phyloP scores from a whole-genome alignment of 129 eudicot genomes.

The Lactuca saligna region DNA sequence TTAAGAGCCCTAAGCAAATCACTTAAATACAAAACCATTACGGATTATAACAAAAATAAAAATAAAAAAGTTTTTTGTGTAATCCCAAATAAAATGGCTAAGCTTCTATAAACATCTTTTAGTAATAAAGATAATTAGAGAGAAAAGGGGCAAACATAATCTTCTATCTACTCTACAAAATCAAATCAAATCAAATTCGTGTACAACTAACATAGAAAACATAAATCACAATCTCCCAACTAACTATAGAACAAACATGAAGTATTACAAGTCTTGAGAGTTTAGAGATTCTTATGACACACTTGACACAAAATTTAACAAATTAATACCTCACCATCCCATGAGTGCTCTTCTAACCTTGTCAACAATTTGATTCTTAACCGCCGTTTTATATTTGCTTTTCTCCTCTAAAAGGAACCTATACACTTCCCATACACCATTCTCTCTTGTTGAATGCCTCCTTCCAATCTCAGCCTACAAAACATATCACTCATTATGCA shows the following conservation, averaged over 20 bases:
- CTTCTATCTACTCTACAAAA: neutral
- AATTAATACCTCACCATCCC: conserved; percentile 54
- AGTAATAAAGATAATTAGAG: no score
- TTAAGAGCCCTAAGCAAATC: no score
- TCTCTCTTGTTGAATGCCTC: conserved; percentile 48
- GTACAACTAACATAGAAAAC: neutral
- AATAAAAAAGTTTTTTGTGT: no score
- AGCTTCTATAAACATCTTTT: no score
- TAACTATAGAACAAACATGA: neutral
- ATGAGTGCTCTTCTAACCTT: conserved; percentile 59
- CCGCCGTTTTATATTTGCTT: conserved; percentile 32
- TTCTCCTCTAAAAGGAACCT: conserved; percentile 68
- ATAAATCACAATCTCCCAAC: neutral
- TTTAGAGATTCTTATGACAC: neutral
- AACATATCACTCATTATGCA: conserved; percentile 1
- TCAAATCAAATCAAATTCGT: no score
- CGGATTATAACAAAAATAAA: neutral
- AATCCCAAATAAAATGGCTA: no score
- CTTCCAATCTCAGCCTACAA: conserved; percentile 73
- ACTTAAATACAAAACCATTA: neutral
- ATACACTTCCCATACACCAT: conserved; percentile 75
- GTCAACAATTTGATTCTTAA: conserved; percentile 64
- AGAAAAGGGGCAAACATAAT: no score
- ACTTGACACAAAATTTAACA: no score
- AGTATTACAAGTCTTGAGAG: neutral